These are phyloP conservation scores for Lachancea lanzarotensis DNA, from an alignment of 805 yeast species.

Conservation along the genomic window DNA sequence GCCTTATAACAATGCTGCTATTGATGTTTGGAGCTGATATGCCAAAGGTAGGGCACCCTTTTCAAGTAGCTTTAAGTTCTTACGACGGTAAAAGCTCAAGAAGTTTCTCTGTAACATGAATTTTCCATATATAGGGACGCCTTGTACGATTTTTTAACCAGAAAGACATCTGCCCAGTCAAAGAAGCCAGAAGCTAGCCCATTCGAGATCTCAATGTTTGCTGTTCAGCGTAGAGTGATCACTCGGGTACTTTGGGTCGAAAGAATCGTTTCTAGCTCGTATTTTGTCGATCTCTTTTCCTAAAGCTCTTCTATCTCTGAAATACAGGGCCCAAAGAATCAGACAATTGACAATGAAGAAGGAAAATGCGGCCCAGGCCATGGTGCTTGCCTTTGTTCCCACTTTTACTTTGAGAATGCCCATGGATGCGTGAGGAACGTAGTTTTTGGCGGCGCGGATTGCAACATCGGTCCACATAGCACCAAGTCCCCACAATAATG, in stretches of 20 bases:
- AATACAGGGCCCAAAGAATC: conserved; percentile 32
- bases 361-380: conserved; percentile 57
- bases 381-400: conserved; percentile 49
- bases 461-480: conserved; percentile 61
- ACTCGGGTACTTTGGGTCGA: conserved; percentile 2
- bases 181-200: not conserved
- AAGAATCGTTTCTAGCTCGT: not conserved
- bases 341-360: conserved; percentile 39
- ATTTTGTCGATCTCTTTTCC: conserved; percentile 20
- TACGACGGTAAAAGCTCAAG: not conserved
- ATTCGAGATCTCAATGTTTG: not conserved
- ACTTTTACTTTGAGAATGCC: conserved; percentile 37
- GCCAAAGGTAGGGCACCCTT: not conserved
- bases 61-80: not conserved
- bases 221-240: conserved; percentile 6
- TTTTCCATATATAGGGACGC: not conserved
- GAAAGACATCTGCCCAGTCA: not conserved
- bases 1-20: too few relatives aligned
- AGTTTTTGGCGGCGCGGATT: conserved; percentile 36
- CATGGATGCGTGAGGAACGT: conserved; percentile 47
- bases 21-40: too few relatives aligned
- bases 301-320: conserved; percentile 30
- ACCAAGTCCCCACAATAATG: conserved; percentile 57
- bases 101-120: not conserved
- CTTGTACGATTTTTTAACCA: conserved; percentile 1